phyloP scores from a whole-genome alignment of 1,284 basidiomycete species.

The Filobasidium uniguttulatum region DNA sequence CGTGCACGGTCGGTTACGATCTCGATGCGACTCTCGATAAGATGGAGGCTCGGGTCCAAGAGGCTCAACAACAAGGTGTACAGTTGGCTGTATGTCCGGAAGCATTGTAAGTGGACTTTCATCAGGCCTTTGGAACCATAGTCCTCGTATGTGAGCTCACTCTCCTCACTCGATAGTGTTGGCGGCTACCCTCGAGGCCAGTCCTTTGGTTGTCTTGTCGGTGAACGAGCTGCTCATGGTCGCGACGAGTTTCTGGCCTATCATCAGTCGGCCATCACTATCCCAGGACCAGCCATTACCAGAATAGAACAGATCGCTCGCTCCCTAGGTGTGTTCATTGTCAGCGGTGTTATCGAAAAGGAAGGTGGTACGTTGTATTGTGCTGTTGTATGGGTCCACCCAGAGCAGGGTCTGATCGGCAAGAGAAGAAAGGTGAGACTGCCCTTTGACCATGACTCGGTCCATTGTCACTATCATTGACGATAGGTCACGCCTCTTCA shows the following conservation, averaged over 20 bases:
- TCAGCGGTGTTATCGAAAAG: constrained; percentile 53
- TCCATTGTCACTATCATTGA: background rate
- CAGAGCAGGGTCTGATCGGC: constrained; percentile 44
- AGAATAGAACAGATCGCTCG: constrained; percentile 45
- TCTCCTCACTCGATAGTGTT: constrained; percentile 19
- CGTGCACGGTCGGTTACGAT: constrained; percentile 1
- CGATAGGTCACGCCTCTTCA: background rate
- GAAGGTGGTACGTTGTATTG: constrained; percentile 56
- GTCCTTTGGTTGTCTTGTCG: constrained; percentile 48
- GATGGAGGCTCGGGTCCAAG: constrained; percentile 16
- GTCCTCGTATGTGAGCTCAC: background rate
- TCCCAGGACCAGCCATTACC: constrained; percentile 41
- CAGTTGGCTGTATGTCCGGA: constrained; percentile 20
- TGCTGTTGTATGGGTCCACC: constrained; percentile 51
- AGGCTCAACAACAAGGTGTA: constrained; percentile 16
- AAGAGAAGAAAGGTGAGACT: constrained; percentile 36
- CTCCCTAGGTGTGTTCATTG: constrained; percentile 46
- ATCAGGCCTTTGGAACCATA: background rate
- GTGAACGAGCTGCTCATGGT: constrained; percentile 44
- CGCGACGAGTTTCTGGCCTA: constrained; percentile 51
- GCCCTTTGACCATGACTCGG: background rate
- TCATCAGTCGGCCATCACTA: constrained; percentile 45
- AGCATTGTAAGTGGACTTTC: constrained; percentile 14
- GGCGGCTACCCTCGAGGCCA: constrained; percentile 55
- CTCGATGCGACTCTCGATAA: constrained; percentile 16